phyloP scores from a whole-genome alignment of 371 early-diverging fungal species.

The Apophysomyces ossiformis region DNA sequence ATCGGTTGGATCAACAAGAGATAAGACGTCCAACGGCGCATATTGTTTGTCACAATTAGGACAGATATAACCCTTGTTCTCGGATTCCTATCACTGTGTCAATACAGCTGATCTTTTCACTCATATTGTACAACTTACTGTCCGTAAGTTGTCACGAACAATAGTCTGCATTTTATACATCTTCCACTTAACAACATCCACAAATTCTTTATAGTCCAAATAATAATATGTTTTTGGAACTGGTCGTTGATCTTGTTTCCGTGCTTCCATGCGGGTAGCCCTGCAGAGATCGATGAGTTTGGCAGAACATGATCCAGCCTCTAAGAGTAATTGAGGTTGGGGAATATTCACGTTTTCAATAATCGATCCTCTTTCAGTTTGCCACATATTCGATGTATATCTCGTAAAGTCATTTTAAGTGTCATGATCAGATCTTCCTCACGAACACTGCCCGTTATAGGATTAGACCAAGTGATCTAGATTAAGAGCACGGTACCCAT shows the following conservation, averaged over 20 bases:
- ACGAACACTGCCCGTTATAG: constrained; percentile 35
- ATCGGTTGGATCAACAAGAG: constrained; percentile 53
- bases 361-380: constrained; percentile 77
- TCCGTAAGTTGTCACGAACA: constrained; percentile 72
- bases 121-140: constrained; percentile 38
- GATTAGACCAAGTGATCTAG: background rate
- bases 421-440: constrained; percentile 81
- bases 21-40: constrained; percentile 60
- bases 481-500: constrained; percentile 40
- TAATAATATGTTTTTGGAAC: constrained; percentile 82
- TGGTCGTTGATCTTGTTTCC: constrained; percentile 67
- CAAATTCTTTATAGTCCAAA: constrained; percentile 91
- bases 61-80: constrained; percentile 77
- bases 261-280: constrained; percentile 63
- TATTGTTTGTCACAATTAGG: constrained; percentile 62
- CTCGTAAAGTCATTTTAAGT: constrained; percentile 71
- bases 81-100: constrained; percentile 52
- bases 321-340: constrained; percentile 5
- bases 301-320: background rate
- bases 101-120: background rate
- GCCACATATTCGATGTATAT: constrained; percentile 81
- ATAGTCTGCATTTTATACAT: constrained; percentile 84
- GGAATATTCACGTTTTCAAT: constrained; percentile 65
- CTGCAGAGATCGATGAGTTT: constrained; percentile 31
- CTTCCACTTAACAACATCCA: constrained; percentile 91